A percentile compares a stretch with the other conserved stretches of the same genome.
Evolutionary conservation across 73 alveolate genomes (phyloP).

Genomic region (Paramecium biaurelia): DNA sequence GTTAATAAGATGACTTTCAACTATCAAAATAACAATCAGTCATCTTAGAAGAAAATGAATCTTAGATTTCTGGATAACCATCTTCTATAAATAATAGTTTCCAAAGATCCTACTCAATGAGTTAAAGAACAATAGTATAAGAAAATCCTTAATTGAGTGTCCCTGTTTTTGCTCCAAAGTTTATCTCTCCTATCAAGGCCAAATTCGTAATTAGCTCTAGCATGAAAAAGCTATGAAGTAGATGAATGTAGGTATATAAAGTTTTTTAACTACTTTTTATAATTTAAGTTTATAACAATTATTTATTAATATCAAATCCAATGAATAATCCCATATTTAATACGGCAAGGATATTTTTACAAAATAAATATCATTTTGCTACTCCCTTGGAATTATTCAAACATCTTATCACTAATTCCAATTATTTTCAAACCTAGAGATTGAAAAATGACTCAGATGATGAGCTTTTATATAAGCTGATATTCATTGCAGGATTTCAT

Average conservation of each 20-base stretch:
- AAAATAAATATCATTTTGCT: not conserved
- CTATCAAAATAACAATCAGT: not conserved
- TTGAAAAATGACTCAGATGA: not conserved
- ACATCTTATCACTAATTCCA: not conserved
- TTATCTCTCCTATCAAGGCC: not conserved
- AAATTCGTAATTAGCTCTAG: not conserved
- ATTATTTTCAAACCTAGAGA: not conserved
- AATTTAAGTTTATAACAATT: not conserved
- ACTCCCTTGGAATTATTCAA: not conserved
- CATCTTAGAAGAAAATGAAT: constrained; percentile 22
- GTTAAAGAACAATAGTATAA: not conserved
- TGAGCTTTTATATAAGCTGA: not conserved
- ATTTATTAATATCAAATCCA: not conserved
- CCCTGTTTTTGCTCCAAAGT: constrained; percentile 18
- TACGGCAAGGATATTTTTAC: not conserved
- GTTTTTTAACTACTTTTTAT: not conserved
- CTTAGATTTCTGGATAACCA: constrained; percentile 6
- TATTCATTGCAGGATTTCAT: not conserved
- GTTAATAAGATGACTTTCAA: not conserved
- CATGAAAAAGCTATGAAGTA: not conserved
- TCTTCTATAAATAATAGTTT: constrained; percentile 41
- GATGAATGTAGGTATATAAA: not conserved
- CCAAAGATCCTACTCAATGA: not conserved
- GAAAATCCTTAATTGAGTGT: not conserved
- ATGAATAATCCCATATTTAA: constrained; percentile 11